Base-by-base conservation (phyloP, 345 rosid genomes). In the Euphorbia lathyris region DNA sequence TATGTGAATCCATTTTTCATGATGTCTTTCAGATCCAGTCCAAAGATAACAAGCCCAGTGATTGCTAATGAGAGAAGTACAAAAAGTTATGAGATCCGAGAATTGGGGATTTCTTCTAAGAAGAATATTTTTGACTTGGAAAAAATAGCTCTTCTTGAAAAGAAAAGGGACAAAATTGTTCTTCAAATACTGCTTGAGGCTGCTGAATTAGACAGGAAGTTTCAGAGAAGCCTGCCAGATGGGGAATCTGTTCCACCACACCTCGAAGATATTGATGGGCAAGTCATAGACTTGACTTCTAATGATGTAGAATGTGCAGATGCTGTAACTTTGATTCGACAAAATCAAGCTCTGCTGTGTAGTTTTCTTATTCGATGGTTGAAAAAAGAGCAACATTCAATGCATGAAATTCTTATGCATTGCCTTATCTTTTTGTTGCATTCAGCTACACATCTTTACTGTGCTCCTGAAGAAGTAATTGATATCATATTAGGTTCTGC, bases 1-100 rank as follows among this genome's bases (percentile, higher is more conserved):
- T 87, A 90, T 70, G 85, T 90, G 74, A 90, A 88, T 76, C 94
- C 97, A 0, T 90, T 83, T 76, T 90, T 90, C 71, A 75, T 88
- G 85, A 77, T 71, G 53, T 85, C 91, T 30, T 80, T 77, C 64
- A 76, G 70, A 65, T 74, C 82, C 71, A 55, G 81, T 69, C 51
- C 81, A 67, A 78, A 74, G 26, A 23, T 55, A 52, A 63, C 64
- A 60, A 73, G 58, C 57, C 63, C 75, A 20, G 45, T 66, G 74
- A 74, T 72, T 26, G 13, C 58, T 45, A 56, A 69, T 32, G 72
- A 75, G 36, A 27, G 59, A 66, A 60, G 53, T 62, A 72, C 77
- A 42, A 79, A 78, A 67, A 32, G 26, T 71, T 38, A 43, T 79
- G 83, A 77, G 56, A 45, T 68, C 62, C 42, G 72, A 25, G 84